Conservation (phyloP, 306 rosid genomes). For the Vigna hirtella region DNA sequence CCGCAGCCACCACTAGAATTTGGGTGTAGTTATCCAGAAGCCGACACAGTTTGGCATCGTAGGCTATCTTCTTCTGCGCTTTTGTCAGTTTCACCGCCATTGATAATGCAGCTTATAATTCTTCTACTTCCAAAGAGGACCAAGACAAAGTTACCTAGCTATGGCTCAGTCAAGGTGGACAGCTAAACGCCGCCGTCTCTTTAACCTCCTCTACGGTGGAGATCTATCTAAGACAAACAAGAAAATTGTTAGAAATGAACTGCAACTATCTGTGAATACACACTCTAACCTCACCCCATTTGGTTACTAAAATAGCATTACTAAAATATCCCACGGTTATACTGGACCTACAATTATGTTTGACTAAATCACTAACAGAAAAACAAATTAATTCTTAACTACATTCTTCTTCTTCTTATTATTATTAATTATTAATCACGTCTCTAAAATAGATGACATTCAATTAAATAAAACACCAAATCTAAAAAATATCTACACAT, state of each 20-base stretch:
- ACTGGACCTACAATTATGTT: neutral
- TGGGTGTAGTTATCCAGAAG: constrained; percentile 62
- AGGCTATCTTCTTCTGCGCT: constrained; percentile 65
- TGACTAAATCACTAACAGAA: neutral
- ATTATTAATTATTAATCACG: too few relatives aligned
- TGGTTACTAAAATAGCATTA: neutral
- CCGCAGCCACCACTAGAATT: constrained; percentile 63
- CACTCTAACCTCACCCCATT: neutral
- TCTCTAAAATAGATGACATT: too few relatives aligned
- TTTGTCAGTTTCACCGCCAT: constrained; percentile 60
- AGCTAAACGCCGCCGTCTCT: constrained; percentile 65
- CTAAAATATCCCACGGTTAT: neutral
- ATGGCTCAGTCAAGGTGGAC: constrained; percentile 71
- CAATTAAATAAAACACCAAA: too few relatives aligned
- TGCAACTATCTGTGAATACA: neutral
- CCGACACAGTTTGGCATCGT: constrained; percentile 63
- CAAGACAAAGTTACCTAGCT: constrained; percentile 50
- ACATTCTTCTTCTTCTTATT: neutral
- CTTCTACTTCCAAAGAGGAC: constrained; percentile 48
- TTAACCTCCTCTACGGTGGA: constrained; percentile 53
- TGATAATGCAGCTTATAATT: neutral
- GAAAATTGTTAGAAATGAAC: neutral
- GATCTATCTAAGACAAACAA: neutral
- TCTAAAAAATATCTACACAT: too few relatives aligned
- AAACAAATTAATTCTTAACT: neutral